Percentiles rank a stretch among this genome's conserved stretches.
phyloP scores from a whole-genome alignment of 1,284 basidiomycete species.

The Phylloporus sp. region DNA sequence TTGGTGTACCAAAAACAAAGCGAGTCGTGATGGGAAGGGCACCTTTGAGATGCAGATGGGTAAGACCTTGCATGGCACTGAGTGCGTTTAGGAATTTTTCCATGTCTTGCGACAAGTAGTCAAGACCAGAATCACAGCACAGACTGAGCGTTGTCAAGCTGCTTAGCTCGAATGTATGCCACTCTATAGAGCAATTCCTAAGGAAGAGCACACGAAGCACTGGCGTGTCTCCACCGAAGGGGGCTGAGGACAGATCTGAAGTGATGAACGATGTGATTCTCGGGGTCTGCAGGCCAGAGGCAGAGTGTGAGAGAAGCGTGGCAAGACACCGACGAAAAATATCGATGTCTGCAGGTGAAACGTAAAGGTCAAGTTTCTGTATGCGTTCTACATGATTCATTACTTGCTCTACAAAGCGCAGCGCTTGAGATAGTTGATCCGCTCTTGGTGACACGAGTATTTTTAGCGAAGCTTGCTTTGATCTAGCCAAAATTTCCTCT shows the following conservation, averaged over 20 bases:
- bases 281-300: conserved; percentile 4
- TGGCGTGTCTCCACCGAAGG: conserved; percentile 22
- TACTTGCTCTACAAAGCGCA: conserved; percentile 13
- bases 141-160: conserved; percentile 35
- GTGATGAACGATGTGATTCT: background rate
- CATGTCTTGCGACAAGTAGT: conserved; percentile 14
- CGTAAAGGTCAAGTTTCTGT: conserved; percentile 14
- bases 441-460: conserved; percentile 14
- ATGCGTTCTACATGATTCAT: conserved; percentile 24
- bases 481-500: conserved; percentile 37
- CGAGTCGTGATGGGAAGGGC: background rate
- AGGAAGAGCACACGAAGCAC: conserved; percentile 34
- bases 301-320: conserved; percentile 8
- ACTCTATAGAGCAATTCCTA: conserved; percentile 26
- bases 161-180: conserved; percentile 25
- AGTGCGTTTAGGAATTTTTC: conserved; percentile 29
- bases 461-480: conserved; percentile 34
- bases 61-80: conserved; percentile 33
- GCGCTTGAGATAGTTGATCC: too few relatives aligned
- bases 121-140: conserved; percentile 13
- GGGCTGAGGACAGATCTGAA: background rate
- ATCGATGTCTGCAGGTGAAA: too few relatives aligned
- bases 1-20: background rate
- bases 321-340: too few relatives aligned
- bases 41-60: conserved; percentile 25